phyloP scores from a whole-genome alignment of 768 basidiomycete genomes.

The Panaeolus papilionaceus region DNA sequence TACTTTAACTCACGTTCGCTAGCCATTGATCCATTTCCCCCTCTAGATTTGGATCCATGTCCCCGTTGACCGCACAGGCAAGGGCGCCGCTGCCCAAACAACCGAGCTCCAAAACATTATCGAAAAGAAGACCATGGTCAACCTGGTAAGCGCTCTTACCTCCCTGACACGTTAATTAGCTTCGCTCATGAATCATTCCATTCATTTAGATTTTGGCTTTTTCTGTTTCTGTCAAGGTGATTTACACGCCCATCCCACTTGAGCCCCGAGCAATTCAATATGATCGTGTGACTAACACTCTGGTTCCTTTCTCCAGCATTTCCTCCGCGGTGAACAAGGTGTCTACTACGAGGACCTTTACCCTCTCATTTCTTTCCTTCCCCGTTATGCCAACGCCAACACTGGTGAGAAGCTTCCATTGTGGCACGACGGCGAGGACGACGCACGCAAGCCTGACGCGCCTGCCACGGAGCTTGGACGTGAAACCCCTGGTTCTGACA shows the following conservation, averaged over 20 bases:
- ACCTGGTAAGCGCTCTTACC: conserved; percentile 49
- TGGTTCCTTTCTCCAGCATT: conserved; percentile 47
- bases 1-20: not conserved
- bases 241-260: not conserved
- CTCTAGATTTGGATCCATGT: conserved; percentile 65
- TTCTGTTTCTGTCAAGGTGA: conserved; percentile 69
- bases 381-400: conserved; percentile 53
- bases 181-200: not conserved
- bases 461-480: conserved; percentile 29
- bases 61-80: conserved; percentile 48
- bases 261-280: not conserved
- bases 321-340: conserved; percentile 72
- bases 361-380: conserved; percentile 71
- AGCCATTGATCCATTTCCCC: conserved; percentile 1
- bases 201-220: conserved; percentile 64
- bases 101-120: conserved; percentile 56
- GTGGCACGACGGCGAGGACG: conserved; percentile 55
- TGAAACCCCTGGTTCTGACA: conserved; percentile 16
- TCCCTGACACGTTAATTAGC: not conserved
- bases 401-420: conserved; percentile 61
- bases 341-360: conserved; percentile 82
- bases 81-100: conserved; percentile 29
- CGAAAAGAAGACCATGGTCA: conserved; percentile 81
- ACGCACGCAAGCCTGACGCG: conserved; percentile 18
- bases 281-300: not conserved